Conservation (phyloP, 1,139 yeast genomes). For the Saccharomyces hybrid region DNA sequence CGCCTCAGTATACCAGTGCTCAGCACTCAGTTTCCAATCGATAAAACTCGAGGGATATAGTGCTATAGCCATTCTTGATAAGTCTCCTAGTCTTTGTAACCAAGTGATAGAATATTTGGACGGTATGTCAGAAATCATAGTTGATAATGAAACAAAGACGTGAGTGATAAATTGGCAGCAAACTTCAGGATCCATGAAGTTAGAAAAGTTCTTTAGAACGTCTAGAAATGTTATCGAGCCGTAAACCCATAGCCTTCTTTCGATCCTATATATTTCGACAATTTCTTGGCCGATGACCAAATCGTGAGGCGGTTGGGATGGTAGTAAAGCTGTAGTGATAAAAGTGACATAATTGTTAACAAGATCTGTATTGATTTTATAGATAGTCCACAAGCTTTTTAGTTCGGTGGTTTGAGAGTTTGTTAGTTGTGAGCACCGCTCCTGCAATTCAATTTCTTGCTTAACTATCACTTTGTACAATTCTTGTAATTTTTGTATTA, state of each 20-base stretch:
- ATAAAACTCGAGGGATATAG: constrained; percentile 66
- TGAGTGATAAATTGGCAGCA: constrained; percentile 37
- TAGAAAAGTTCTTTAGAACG: constrained; percentile 64
- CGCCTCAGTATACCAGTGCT: constrained; percentile 66
- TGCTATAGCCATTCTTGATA: constrained; percentile 78
- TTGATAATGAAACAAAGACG: constrained; percentile 37
- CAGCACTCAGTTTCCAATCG: constrained; percentile 75
- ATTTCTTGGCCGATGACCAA: constrained; percentile 50
- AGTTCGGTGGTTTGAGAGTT: constrained; percentile 42
- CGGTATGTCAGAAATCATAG: constrained; percentile 46
- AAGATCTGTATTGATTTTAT: constrained; percentile 56
- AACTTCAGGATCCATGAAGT: constrained; percentile 39
- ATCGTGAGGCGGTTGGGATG: constrained; percentile 48
- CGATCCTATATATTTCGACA: constrained; percentile 66
- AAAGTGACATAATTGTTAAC: constrained; percentile 66
- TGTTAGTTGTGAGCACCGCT: constrained; percentile 45
- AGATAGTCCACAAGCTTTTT: constrained; percentile 61
- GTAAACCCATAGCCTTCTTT: constrained; percentile 74
- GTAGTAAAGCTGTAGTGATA: constrained; percentile 59
- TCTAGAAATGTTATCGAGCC: constrained; percentile 74
- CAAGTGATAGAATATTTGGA: constrained; percentile 46
- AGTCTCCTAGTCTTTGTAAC: constrained; percentile 76
- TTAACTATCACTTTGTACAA: constrained; percentile 63
- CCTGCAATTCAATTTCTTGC: constrained; percentile 61
- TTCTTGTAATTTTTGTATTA: constrained; percentile 64